Evolutionary conservation across 352 stramenopile species (phyloP), one percentile per base, ranked within the genome.

Genomic region (Globisporangium orthogonon): DNA sequence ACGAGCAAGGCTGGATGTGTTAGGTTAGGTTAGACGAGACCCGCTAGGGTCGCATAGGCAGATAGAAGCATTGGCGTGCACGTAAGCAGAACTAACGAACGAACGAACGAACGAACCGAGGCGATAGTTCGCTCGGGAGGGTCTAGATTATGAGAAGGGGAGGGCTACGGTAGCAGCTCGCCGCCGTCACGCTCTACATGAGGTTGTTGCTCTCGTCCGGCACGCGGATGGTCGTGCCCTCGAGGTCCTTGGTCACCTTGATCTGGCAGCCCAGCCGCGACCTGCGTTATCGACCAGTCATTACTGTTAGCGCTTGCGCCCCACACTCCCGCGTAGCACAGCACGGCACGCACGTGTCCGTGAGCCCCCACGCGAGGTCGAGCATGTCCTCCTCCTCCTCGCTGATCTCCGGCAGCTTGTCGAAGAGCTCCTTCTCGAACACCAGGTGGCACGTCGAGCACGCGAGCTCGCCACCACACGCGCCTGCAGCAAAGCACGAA

Each of bases 341-440:
- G 4, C 4, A 5, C 9, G n/a, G 7, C 4, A 75, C 83, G 64
- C 70, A 97, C 76, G 93, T 98, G 61, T 98, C 91, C 7, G 89
- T 97, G 55, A 98, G 76, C 1, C 89, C 93, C 83, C 89, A 97
- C 31, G 93, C 93, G 35, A 98, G 61, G 72, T 98, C 93, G 30
- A 98, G 84, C 93, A 98, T 98, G 70, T 98, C 93, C 56, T 98
- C 93, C 60, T 98, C 93, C 53, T 98, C 93, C 67, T 98, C 89
- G 52, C 76, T 83, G 60, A 96, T 90, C 66, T 83, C 71, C 10
- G 90, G 90, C 23, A 98, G 70, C 44, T 80, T 70, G 30, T 95
- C 86, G 55, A 86, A 98, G 37, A 96, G 75, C 18, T 91, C 80
- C 62, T 97, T 81, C 51, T 91, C 80, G 43, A 98, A 93, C 41